Evolutionary conservation across 176 grass and related monocot genomes (phyloP).

Genomic region (Cymbopogon citratus): DNA sequence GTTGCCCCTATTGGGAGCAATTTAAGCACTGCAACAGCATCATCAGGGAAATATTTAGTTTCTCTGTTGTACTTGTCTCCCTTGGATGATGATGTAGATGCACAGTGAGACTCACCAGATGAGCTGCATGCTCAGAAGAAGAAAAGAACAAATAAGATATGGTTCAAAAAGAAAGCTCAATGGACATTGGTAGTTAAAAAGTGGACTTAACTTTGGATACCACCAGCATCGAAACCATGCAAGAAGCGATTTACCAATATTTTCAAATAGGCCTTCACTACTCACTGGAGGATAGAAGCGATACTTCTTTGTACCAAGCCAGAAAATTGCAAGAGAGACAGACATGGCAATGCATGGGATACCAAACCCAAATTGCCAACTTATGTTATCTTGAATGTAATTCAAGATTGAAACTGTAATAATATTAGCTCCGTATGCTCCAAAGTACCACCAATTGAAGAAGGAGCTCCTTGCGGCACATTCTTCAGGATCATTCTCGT

Average conservation of each 20-base stretch:
- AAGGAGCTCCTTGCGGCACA: constrained; percentile 39
- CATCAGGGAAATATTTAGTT: constrained; percentile 9
- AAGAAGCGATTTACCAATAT: constrained; percentile 10
- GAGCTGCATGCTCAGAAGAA: constrained; percentile 12
- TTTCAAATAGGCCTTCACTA: background rate
- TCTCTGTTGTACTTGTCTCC: constrained; percentile 24
- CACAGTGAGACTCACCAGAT: constrained; percentile 1
- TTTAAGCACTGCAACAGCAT: constrained; percentile 24
- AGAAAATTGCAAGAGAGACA: constrained; percentile 41
- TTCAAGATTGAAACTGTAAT: constrained; percentile 39
- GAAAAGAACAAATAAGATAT: background rate
- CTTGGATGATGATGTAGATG: constrained; percentile 3
- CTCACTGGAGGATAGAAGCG: constrained; percentile 32
- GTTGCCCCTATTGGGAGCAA: constrained; percentile 59
- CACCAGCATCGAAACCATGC: background rate
- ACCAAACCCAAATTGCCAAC: constrained; percentile 50
- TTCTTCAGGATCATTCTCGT: constrained; percentile 43
- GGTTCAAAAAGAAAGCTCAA: background rate
- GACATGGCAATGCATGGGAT: constrained; percentile 44
- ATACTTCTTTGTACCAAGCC: constrained; percentile 35
- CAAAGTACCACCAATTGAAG: constrained; percentile 72
- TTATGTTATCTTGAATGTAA: constrained; percentile 45
- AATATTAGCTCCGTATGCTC: constrained; percentile 16
- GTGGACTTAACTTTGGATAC: constrained; percentile 1
- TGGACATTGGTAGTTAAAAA: background rate